Evolutionary conservation across 805 yeast genomes (phyloP), one percentile per base, ranked within the genome.

Genomic region (Saccharomyces kudriavzevii): DNA sequence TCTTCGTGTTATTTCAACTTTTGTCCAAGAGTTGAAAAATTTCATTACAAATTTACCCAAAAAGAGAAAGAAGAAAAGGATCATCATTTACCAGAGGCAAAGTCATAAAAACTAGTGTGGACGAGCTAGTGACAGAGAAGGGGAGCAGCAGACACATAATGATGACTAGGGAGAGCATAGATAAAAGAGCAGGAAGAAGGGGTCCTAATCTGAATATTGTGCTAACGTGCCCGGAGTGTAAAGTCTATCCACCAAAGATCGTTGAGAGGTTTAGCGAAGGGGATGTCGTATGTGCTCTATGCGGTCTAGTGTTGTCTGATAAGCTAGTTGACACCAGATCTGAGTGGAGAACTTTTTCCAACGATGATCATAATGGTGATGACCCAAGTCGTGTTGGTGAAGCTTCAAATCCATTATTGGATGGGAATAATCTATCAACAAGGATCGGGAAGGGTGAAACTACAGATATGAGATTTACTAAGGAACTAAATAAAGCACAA

Each of bases 381-480:
- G 99, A 92, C 69, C 99, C 99, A 4, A 85, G 94, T 60, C 98
- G 99, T 87, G 99, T 92, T 58, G 99, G 99, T 70, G 97, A 91
- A 67, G 97, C 97, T 4, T 84, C 90, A 17, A 91, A 91, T 67
- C 97, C 97, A 9, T 74, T 91, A 52, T 77, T 94, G 60, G 97
- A 91, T 65, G 87, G 95, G 22, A 92, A 87, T 62, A 95, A 91
- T 70, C 82, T 92, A 53, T 89, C 95, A 14, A 92, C 99, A 4
- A 84, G 91, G 76, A 94, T 94, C 56, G 87, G 96, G 27, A 83
- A 84, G 54, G 90, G 86, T 20, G 88, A 89, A 40, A 95, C 89
- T 47, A 96, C 92, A 45, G 95, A 91, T 58, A 80, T 85, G n/a
- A 80, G 84, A 56, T 80, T 82, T 2, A 96, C 96, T n/a, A 77